Evolutionary conservation across 1,284 basidiomycete species (phyloP).

Genomic region (Cryptococcus maquisensis): DNA sequence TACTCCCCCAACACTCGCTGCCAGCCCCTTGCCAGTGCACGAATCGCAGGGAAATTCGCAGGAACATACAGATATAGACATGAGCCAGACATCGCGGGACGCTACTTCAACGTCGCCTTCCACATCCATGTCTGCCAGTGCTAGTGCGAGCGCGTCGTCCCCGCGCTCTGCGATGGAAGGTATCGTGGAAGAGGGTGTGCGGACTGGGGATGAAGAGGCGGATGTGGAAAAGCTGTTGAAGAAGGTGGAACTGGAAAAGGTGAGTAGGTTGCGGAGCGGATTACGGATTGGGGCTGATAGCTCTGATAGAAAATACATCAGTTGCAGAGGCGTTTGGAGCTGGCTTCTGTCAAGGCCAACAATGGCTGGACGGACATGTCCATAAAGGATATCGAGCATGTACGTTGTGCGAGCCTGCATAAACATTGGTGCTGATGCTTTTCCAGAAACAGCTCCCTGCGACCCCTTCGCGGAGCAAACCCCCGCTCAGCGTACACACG

Average conservation of each 20-base stretch:
- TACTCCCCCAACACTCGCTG: neutral
- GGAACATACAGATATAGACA: constrained; percentile 5
- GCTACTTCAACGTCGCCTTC: constrained; percentile 10
- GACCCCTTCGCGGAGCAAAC: constrained; percentile 16
- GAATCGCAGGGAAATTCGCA: neutral
- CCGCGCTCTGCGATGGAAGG: constrained; percentile 1
- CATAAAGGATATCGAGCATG: constrained; percentile 43
- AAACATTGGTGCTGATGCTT: neutral
- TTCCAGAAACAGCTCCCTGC: constrained; percentile 12
- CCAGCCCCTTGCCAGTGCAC: neutral
- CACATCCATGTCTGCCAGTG: neutral
- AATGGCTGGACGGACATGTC: constrained; percentile 45
- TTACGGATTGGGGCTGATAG: constrained; percentile 2
- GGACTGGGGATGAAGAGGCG: constrained; percentile 11
- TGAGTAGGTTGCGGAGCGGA: constrained; percentile 12
- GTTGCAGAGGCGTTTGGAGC: constrained; percentile 43
- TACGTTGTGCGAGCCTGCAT: constrained; percentile 11
- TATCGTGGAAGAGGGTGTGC: neutral
- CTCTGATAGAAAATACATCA: constrained; percentile 36
- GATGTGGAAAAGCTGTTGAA: constrained; percentile 40
- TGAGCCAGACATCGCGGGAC: constrained; percentile 6
- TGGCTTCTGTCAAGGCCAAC: constrained; percentile 44
- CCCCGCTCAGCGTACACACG: constrained; percentile 9
- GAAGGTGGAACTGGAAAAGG: constrained; percentile 46
- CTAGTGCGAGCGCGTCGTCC: constrained; percentile 5